Base-by-base conservation (phyloP, 176 grass and related monocot genomes). In the Triticum timopheevii region DNA sequence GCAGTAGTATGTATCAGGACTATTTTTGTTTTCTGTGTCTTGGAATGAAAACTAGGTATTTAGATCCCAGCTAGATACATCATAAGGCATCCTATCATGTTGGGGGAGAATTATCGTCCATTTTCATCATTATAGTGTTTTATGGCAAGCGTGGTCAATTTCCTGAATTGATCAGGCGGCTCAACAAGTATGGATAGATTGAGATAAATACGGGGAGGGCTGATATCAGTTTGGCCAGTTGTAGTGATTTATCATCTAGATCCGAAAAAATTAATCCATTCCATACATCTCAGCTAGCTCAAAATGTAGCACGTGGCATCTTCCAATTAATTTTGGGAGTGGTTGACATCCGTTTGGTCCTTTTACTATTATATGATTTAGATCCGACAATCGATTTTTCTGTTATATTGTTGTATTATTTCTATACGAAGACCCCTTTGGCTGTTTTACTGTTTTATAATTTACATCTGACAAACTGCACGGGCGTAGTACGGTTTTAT, bases 81-180 rank as follows among this genome's bases (percentile, higher is more conserved):
- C 39, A 3, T 54, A 49, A 33, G 33, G 30, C 10, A 1, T 73
- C 2, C 24, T 5, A 64, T 85, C 27, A 52, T 24, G 5, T 25
- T 66, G 28, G 78, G 39, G 70, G 80, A 68, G 10, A 50, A 73
- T 67, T 82, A 49, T 20, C 10, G 6, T 40, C 24, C 3, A 0
- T 82, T 76, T 76, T 65, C 3, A 58, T 76, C 6, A 5, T 25
- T 66, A 22, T 81, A 38, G 30, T 87, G 56, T 65, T 81, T 31
- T 25, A 8, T 17, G 30, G 13, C 6, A 38, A 36, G 73, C 7
- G 5, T 3, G 10, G 5, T 27, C 22, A 8, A 72, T 50, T 30
- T 23, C 13, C 7, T 3, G 0, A 20, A 10, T 8, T 61, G 59
- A 62, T 38, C 4, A 3, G 22, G 11, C 2, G 9, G 5, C 77